A percentile compares a stretch with the other conserved stretches of the same genome.
Conservation (phyloP, 2,329 filamentous ascomycete species). For the Talaromyces pinophilus region DNA sequence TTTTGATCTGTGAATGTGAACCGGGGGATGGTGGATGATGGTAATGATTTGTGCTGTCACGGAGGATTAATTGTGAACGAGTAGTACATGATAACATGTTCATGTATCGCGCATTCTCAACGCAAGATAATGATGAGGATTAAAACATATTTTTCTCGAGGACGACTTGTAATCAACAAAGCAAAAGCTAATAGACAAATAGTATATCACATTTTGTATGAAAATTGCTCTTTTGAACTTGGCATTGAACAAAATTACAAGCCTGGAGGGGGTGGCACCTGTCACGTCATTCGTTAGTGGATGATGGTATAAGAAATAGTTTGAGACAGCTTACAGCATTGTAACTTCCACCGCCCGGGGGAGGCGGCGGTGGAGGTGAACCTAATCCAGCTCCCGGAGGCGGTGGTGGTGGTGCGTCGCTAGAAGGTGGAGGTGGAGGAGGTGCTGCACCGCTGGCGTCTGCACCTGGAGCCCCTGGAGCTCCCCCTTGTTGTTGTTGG, state of each 20-base stretch:
- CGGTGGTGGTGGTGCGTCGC: slow-evolving; percentile 51
- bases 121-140: not conserved
- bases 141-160: not conserved
- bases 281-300: slow-evolving; percentile 9
- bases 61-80: not conserved
- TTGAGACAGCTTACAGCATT: slow-evolving; percentile 59
- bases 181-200: slow-evolving; percentile 4
- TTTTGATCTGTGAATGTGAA: slow-evolving; percentile 30
- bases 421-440: slow-evolving; percentile 23
- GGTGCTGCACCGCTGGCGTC: slow-evolving; percentile 49
- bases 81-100: not conserved
- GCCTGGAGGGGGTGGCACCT: slow-evolving; percentile 57
- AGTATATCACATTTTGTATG: slow-evolving; percentile 1
- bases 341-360: slow-evolving; percentile 58
- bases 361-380: slow-evolving; percentile 62
- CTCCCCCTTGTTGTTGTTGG: slow-evolving; percentile 48
- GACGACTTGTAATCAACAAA: not conserved
- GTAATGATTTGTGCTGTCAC: not conserved
- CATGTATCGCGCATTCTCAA: not conserved
- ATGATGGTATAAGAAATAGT: slow-evolving; percentile 3
- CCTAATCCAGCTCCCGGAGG: slow-evolving; percentile 60
- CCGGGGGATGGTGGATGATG: not conserved
- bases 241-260: slow-evolving; percentile 35
- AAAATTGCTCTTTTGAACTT: slow-evolving; percentile 1
- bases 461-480: slow-evolving; percentile 43